Percentiles rank a stretch among this genome's conserved stretches.
These are phyloP conservation scores for Combretum micranthum DNA, from an alignment of 345 rosid species.

Conservation along the genomic window DNA sequence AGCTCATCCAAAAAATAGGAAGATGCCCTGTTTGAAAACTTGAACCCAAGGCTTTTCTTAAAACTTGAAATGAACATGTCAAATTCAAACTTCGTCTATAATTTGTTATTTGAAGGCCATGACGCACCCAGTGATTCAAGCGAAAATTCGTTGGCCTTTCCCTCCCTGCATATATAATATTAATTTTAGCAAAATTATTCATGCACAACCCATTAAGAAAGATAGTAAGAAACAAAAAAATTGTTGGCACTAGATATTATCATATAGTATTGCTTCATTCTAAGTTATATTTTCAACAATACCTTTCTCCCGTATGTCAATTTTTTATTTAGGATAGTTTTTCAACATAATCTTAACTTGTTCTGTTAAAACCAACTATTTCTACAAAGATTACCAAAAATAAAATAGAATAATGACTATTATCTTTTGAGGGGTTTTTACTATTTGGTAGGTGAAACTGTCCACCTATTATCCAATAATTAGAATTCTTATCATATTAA, in stretches of 20 bases:
- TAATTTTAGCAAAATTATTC: neutral
- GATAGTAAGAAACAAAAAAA: neutral
- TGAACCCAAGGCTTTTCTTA: too few relatives aligned
- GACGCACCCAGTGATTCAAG: constrained; percentile 66
- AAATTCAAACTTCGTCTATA: neutral
- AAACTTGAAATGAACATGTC: too few relatives aligned
- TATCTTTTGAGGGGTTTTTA: too few relatives aligned
- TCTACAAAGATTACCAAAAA: constrained; percentile 27
- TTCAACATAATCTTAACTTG: constrained; percentile 50
- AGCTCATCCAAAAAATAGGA: neutral
- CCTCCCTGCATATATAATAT: constrained; percentile 52
- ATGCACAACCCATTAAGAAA: too few relatives aligned
- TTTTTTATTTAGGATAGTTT: constrained; percentile 60
- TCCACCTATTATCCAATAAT: too few relatives aligned
- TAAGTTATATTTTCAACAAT: neutral
- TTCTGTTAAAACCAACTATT: constrained; percentile 60
- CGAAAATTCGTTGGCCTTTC: constrained; percentile 83
- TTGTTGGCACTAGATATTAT: too few relatives aligned
- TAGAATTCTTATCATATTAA: too few relatives aligned
- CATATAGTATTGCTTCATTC: too few relatives aligned
- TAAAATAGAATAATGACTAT: too few relatives aligned
- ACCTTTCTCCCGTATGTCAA: constrained; percentile 87
- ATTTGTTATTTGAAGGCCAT: neutral
- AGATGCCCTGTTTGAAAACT: neutral
- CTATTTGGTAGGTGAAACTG: too few relatives aligned